These are phyloP conservation scores for Euptelea pleiosperma DNA, from an alignment of 164 flowering plant species.

Conservation along the genomic window DNA sequence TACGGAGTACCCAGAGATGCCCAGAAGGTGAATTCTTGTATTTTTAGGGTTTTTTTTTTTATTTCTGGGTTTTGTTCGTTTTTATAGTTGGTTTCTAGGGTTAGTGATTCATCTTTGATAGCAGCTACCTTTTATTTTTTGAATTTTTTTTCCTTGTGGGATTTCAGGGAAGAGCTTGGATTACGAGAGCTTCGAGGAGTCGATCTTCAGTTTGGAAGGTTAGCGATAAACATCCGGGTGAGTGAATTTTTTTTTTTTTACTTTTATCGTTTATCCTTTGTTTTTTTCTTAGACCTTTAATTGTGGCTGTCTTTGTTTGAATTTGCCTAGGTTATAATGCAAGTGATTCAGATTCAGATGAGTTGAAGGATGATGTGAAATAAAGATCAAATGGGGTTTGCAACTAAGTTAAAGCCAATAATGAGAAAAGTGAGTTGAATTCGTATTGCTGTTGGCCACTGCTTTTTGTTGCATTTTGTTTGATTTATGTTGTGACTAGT, in stretches of 20 bases:
- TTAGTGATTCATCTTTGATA: no score
- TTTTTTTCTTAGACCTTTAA: neutral
- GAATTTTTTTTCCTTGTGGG: neutral
- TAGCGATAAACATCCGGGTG: slow-evolving; percentile 76
- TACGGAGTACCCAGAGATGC: slow-evolving; percentile 71
- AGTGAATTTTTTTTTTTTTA: slow-evolving; percentile 9
- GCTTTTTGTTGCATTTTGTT: slow-evolving; percentile 1
- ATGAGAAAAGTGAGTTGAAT: slow-evolving; percentile 24
- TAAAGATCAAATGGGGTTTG: neutral
- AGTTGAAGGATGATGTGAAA: slow-evolving; percentile 28
- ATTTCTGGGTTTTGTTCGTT: neutral
- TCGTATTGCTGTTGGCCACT: neutral
- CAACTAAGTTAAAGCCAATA: neutral
- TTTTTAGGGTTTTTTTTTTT: slow-evolving; percentile 19
- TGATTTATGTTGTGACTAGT: neutral
- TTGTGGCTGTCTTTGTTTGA: slow-evolving; percentile 8
- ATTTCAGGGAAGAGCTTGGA: slow-evolving; percentile 84
- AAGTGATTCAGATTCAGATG: slow-evolving; percentile 79
- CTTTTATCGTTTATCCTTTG: neutral
- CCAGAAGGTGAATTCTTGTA: slow-evolving; percentile 45
- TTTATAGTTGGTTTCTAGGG: neutral
- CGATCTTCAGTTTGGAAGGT: slow-evolving; percentile 77
- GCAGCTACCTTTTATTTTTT: no score
- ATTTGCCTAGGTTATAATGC: slow-evolving; percentile 58
- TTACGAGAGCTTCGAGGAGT: slow-evolving; percentile 61